A percentile compares a stretch with the other conserved stretches of the same genome.
Conservation (phyloP, 2,329 filamentous ascomycete genomes). For the Exophiala sp. region DNA sequence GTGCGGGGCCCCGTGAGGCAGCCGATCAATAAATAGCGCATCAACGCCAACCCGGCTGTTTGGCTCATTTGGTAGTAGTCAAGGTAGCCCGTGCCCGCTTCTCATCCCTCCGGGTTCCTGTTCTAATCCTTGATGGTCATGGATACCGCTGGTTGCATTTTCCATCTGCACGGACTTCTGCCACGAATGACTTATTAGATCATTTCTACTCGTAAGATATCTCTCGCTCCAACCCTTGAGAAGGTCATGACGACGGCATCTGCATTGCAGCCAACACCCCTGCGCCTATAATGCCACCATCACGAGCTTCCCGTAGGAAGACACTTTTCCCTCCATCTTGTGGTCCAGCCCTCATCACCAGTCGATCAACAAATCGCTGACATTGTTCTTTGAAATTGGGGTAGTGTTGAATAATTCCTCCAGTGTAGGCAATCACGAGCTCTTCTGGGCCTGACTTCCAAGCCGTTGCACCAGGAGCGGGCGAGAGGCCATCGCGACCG, state of each 20-base stretch:
- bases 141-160: too few species aligned
- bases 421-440: conserved; percentile 74
- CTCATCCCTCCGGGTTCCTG: too few species aligned
- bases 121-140: too few species aligned
- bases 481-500: conserved; percentile 17
- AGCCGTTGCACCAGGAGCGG: conserved; percentile 26
- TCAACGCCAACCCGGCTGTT: too few species aligned
- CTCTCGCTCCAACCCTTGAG: too few species aligned
- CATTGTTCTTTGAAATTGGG: conserved; percentile 69
- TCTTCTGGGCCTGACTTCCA: conserved; percentile 48
- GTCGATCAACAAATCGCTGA: conserved; percentile 62
- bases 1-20: background rate
- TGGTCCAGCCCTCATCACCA: conserved; percentile 46
- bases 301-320: conserved; percentile 50
- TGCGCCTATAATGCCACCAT: conserved; percentile 56
- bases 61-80: too few species aligned
- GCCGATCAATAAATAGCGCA: too few species aligned
- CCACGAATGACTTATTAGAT: too few species aligned
- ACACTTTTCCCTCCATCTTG: conserved; percentile 48
- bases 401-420: conserved; percentile 76
- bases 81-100: too few species aligned
- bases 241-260: background rate
- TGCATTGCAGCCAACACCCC: conserved; percentile 53
- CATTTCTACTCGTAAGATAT: too few species aligned
- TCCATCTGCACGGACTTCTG: too few species aligned